phyloP scores from a whole-genome alignment of 768 basidiomycete species.

The Trametes meyenii region DNA sequence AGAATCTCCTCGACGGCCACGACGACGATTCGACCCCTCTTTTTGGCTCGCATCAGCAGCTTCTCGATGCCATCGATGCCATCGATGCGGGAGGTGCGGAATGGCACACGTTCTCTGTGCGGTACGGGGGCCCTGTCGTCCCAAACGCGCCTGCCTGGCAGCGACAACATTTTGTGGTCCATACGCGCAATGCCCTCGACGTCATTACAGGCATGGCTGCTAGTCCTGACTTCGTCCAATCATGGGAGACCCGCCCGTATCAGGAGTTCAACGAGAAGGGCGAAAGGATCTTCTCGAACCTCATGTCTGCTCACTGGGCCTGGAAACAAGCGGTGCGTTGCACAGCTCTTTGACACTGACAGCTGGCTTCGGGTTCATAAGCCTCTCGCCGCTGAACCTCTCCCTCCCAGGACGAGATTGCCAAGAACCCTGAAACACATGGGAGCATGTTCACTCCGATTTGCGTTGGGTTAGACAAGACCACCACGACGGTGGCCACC shows the following conservation, averaged over 20 bases:
- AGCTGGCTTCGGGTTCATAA: background rate
- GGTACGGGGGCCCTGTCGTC: background rate
- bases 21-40: background rate
- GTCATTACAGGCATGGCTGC: slow-evolving; percentile 22
- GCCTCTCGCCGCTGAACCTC: background rate
- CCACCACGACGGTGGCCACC: slow-evolving; percentile 37
- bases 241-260: slow-evolving; percentile 27
- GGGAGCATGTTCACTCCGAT: slow-evolving; percentile 29
- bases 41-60: slow-evolving; percentile 3
- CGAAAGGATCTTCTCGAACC: slow-evolving; percentile 16
- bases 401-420: background rate
- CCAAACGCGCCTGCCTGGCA: background rate
- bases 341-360: background rate
- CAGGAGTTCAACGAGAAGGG: slow-evolving; percentile 17
- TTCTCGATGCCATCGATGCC: slow-evolving; percentile 30
- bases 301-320: slow-evolving; percentile 36
- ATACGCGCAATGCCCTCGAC: background rate
- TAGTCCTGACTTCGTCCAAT: slow-evolving; percentile 27
- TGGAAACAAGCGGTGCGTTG: slow-evolving; percentile 35
- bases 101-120: background rate
- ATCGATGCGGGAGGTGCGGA: slow-evolving; percentile 30
- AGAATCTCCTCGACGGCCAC: background rate
- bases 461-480: slow-evolving; percentile 41
- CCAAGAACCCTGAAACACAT: slow-evolving; percentile 11
- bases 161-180: background rate